Evolutionary conservation across 805 yeast genomes (phyloP).

Genomic region (Saturnispora ahearnii): DNA sequence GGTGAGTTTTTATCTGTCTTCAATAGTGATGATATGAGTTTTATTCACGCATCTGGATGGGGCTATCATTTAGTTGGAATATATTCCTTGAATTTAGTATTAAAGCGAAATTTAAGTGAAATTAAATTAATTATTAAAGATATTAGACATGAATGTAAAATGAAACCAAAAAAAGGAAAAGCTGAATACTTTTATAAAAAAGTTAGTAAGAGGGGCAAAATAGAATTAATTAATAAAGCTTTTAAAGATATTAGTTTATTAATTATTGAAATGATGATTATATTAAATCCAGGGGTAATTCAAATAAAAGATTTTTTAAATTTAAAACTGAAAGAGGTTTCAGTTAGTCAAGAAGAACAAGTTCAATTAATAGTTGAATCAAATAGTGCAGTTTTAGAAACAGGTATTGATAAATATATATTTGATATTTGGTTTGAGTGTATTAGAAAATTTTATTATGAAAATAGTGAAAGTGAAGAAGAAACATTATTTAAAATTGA

Average conservation of each 20-base stretch:
- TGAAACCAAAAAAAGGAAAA: not conserved
- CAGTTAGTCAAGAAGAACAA: not conserved
- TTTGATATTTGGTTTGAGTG: not conserved
- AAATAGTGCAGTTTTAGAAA: not conserved
- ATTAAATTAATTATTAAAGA: not conserved
- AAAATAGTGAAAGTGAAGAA: not conserved
- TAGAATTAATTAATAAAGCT: not conserved
- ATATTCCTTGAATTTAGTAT: not conserved
- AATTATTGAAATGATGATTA: conserved; percentile 5
- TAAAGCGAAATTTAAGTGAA: not conserved
- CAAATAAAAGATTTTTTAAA: not conserved
- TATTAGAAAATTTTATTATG: conserved; percentile 2
- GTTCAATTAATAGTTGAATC: not conserved
- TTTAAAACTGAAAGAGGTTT: not conserved
- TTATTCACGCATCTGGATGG: conserved; percentile 1
- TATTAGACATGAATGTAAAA: not conserved
- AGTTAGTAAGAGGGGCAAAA: not conserved
- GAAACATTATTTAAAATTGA: not conserved
- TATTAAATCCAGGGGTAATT: conserved; percentile 1
- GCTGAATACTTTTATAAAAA: not conserved
- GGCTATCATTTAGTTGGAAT: conserved; percentile 6
- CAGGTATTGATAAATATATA: not conserved
- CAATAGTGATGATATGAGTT: not conserved
- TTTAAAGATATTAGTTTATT: not conserved
- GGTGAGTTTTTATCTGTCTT: not conserved